These are phyloP conservation scores for Flaveria trinervia DNA, from an alignment of 129 eudicot species.

Conservation along the genomic window DNA sequence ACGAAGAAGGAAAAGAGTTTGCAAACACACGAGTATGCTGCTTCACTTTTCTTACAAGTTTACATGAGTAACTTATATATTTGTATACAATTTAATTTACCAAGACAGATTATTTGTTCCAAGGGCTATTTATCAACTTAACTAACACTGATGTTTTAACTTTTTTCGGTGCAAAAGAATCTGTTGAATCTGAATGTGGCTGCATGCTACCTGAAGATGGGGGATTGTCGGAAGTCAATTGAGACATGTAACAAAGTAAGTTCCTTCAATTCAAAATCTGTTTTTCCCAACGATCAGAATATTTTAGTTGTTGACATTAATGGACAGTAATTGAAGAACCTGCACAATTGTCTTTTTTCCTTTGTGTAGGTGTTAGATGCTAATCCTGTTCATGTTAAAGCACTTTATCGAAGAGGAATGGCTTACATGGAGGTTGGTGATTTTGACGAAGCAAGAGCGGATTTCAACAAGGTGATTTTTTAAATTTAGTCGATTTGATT, in stretches of 20 bases:
- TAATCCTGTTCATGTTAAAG: conserved; percentile 90
- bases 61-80: not conserved
- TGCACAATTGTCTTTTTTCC: not conserved
- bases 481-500: not conserved
- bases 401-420: conserved; percentile 98
- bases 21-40: conserved; percentile 71
- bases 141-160: not conserved
- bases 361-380: conserved; percentile 75
- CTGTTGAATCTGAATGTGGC: conserved; percentile 18
- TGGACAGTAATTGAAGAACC: not conserved
- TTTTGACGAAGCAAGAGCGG: conserved; percentile 84
- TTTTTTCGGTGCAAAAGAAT: conserved; percentile 12
- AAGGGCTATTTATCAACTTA: not conserved
- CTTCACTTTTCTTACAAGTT: conserved; percentile 8
- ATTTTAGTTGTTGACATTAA: not conserved
- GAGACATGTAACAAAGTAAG: conserved; percentile 83
- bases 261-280: not conserved
- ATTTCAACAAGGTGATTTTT: conserved; percentile 71
- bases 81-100: not conserved
- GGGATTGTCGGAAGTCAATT: conserved; percentile 74
- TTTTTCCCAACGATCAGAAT: not conserved
- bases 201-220: conserved; percentile 74
- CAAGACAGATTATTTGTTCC: not conserved
- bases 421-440: conserved; percentile 90
- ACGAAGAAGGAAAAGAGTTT: conserved; percentile 95